phyloP scores from a whole-genome alignment of 208 protist genomes.

The Phytomonas sp. region DNA sequence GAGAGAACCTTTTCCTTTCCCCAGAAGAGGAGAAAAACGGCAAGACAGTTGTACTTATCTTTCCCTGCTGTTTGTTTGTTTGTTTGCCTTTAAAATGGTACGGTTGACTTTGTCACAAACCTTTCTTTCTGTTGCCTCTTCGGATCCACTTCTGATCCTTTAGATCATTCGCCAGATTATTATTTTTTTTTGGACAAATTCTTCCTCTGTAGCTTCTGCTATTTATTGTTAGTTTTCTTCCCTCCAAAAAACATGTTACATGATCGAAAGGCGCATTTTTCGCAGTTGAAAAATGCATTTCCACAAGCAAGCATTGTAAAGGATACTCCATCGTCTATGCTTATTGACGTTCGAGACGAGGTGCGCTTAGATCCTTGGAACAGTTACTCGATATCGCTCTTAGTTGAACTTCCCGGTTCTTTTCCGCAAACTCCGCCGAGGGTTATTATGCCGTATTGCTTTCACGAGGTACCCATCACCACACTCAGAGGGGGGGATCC shows the following conservation, averaged over 20 bases:
- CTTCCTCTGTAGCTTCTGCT: not conserved
- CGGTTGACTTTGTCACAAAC: not conserved
- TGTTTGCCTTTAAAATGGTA: constrained; percentile 2
- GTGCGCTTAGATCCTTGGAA: constrained; percentile 26
- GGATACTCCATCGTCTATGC: constrained; percentile 28
- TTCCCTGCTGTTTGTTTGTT: not conserved
- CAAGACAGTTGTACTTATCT: not conserved
- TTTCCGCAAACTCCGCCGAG: constrained; percentile 42
- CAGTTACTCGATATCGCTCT: constrained; percentile 53
- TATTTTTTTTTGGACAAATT: constrained; percentile 4
- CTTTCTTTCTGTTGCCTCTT: not conserved
- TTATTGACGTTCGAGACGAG: constrained; percentile 57
- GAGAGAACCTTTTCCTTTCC: not conserved
- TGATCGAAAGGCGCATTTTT: constrained; percentile 28
- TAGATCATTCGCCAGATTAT: not conserved
- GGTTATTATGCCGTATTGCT: constrained; percentile 54
- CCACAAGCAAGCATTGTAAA: constrained; percentile 29
- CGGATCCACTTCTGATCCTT: not conserved
- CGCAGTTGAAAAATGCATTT: constrained; percentile 33
- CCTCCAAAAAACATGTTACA: not conserved
- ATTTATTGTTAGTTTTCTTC: not conserved
- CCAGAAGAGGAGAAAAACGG: not conserved
- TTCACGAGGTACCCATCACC: constrained; percentile 44
- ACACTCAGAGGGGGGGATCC: constrained; percentile 17
- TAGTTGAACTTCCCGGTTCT: constrained; percentile 32